Conservation (phyloP, 2,329 filamentous ascomycete species). For the Scytalidium sp. region DNA sequence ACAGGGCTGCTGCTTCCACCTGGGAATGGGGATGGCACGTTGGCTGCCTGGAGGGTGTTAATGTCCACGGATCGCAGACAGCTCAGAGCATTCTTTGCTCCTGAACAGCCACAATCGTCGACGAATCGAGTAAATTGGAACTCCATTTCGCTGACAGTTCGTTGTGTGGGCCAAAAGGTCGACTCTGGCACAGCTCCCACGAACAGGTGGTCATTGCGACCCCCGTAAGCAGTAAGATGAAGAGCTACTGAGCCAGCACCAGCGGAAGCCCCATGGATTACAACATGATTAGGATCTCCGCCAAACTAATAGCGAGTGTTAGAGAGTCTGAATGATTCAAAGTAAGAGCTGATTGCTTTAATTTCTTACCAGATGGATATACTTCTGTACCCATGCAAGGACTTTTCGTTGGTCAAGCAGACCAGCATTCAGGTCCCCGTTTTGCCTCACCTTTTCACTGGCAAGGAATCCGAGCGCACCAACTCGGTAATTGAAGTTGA, state of each 20-base stretch:
- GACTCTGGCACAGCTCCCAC: slow-evolving; percentile 30
- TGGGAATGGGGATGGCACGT: slow-evolving; percentile 33
- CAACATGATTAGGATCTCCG: slow-evolving; percentile 42
- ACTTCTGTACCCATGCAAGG: slow-evolving; percentile 57
- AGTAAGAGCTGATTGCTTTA: background rate
- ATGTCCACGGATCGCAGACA: slow-evolving; percentile 35
- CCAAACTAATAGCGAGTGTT: slow-evolving; percentile 30
- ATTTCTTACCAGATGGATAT: slow-evolving; percentile 46
- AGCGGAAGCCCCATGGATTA: slow-evolving; percentile 44
- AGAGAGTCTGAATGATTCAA: background rate
- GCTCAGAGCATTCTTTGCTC: slow-evolving; percentile 23
- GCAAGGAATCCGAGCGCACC: slow-evolving; percentile 62
- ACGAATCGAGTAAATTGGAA: slow-evolving; percentile 37
- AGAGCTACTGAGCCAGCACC: slow-evolving; percentile 43
- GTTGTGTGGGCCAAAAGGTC: slow-evolving; percentile 35
- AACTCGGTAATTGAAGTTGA: slow-evolving; percentile 63
- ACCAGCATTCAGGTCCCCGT: slow-evolving; percentile 61
- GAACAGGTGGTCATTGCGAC: slow-evolving; percentile 22
- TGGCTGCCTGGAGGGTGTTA: slow-evolving; percentile 33
- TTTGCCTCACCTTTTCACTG: slow-evolving; percentile 48
- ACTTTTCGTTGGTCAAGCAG: slow-evolving; percentile 60
- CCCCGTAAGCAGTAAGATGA: slow-evolving; percentile 30
- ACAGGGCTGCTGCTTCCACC: slow-evolving; percentile 22
- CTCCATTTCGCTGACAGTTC: slow-evolving; percentile 33
- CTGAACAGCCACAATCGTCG: slow-evolving; percentile 28